Evolutionary conservation across 1,284 basidiomycete species (phyloP).

Genomic region (Amylostereum chailletii): DNA sequence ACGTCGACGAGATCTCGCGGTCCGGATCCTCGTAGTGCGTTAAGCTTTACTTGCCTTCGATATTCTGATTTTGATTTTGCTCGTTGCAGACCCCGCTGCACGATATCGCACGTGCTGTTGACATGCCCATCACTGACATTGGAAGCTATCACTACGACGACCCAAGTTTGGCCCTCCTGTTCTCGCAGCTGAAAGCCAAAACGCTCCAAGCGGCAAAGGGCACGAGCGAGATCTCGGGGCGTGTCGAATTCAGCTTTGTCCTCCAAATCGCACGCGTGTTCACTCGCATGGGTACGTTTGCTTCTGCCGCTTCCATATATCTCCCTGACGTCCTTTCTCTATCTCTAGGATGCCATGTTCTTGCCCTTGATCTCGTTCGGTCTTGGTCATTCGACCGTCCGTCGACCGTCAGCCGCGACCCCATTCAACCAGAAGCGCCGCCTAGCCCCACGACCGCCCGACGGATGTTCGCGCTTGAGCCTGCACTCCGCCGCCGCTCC

Average conservation of each 20-base stretch:
- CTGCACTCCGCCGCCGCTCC: slow-evolving; percentile 46
- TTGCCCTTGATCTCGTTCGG: slow-evolving; percentile 80
- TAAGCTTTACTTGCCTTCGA: slow-evolving; percentile 1
- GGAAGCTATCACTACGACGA: slow-evolving; percentile 89
- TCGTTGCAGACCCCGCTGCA: slow-evolving; percentile 63
- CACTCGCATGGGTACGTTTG: slow-evolving; percentile 76
- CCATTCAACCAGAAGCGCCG: slow-evolving; percentile 19
- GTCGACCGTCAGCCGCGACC: slow-evolving; percentile 26
- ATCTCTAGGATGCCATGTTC: slow-evolving; percentile 75
- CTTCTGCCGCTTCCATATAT: not conserved
- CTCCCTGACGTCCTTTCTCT: not conserved
- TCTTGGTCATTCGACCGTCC: slow-evolving; percentile 90
- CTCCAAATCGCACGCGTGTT: slow-evolving; percentile 88
- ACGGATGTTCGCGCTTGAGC: slow-evolving; percentile 44
- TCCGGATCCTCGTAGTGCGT: slow-evolving; percentile 73
- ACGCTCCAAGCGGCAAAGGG: slow-evolving; percentile 89
- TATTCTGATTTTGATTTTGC: not conserved
- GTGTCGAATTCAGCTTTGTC: slow-evolving; percentile 88
- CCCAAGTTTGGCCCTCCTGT: slow-evolving; percentile 82
- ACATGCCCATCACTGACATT: slow-evolving; percentile 50
- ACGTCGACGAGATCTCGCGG: slow-evolving; percentile 76
- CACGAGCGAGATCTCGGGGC: slow-evolving; percentile 80
- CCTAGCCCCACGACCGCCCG: slow-evolving; percentile 34
- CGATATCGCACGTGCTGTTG: slow-evolving; percentile 53
- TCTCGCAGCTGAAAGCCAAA: slow-evolving; percentile 83